phyloP scores from a whole-genome alignment of 2,329 filamentous ascomycete species.

The Colletotrichum kahawae region DNA sequence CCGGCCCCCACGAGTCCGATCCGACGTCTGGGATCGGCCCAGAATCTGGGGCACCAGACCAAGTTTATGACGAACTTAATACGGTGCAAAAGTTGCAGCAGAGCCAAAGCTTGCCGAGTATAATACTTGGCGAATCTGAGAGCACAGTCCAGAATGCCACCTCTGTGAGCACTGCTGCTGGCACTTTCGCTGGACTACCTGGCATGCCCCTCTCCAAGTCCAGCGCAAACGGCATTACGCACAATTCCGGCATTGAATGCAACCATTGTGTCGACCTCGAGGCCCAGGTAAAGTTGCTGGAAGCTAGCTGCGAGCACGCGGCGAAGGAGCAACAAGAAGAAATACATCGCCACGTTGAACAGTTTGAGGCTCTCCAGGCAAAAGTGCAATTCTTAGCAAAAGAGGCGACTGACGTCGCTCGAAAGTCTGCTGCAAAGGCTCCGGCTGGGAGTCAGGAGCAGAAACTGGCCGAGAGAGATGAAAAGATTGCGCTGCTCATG shows the following conservation, averaged over 20 bases:
- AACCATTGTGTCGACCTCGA: neutral
- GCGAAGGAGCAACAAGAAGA: slow-evolving; percentile 64
- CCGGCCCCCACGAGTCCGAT: neutral
- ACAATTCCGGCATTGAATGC: neutral
- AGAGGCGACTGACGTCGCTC: slow-evolving; percentile 78
- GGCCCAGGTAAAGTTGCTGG: slow-evolving; percentile 1
- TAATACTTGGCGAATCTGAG: neutral
- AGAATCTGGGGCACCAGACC: neutral
- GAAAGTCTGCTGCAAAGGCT: slow-evolving; percentile 67
- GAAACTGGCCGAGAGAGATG: slow-evolving; percentile 86
- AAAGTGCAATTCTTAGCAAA: slow-evolving; percentile 89
- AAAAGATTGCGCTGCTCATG: slow-evolving; percentile 87
- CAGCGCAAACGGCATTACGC: neutral
- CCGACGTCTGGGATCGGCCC: neutral
- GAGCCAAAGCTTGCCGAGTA: neutral
- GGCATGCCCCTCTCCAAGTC: no score
- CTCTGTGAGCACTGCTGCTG: neutral
- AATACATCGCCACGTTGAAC: slow-evolving; percentile 81
- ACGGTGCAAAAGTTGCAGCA: neutral
- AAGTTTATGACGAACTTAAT: neutral
- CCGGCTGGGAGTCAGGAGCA: slow-evolving; percentile 72
- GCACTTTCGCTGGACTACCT: neutral
- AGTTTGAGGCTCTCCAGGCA: slow-evolving; percentile 88
- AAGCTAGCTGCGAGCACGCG: neutral
- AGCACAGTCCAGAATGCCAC: neutral